These are phyloP conservation scores for Psidium friedrichsthalianum DNA, from an alignment of 345 rosid genomes.

Conservation along the genomic window DNA sequence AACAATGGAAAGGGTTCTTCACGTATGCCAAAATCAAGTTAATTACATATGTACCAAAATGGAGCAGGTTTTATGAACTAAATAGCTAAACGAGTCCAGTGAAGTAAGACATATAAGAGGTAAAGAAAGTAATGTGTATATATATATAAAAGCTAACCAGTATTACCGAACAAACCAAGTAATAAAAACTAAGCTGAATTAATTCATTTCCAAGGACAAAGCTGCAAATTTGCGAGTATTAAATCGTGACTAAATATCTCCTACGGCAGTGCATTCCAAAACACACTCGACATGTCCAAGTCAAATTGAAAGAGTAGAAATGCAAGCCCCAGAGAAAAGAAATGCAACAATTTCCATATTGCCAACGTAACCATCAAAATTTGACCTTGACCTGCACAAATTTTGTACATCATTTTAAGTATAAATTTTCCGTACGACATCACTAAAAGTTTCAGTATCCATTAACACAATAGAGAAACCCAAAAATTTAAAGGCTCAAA, in stretches of 20 bases:
- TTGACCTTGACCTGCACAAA: not conserved
- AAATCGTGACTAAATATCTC: not conserved
- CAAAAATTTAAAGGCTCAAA: not conserved
- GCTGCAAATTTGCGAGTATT: not conserved
- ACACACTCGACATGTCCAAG: not conserved
- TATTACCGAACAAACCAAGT: not conserved
- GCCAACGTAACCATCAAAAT: not conserved
- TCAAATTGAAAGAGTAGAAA: not conserved
- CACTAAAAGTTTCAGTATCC: not conserved
- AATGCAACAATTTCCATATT: not conserved
- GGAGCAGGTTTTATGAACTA: not conserved
- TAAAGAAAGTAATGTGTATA: not conserved
- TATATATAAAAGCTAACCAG: not conserved
- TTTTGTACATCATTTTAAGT: not conserved
- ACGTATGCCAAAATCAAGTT: not conserved
- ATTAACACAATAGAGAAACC: not conserved
- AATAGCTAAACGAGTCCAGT: not conserved
- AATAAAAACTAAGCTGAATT: not conserved
- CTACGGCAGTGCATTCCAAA: not conserved
- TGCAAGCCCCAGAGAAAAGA: not conserved
- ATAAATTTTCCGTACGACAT: not conserved
- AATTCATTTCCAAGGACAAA: not conserved
- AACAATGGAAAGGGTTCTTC: not conserved
- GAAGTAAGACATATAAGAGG: not conserved
- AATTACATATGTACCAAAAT: not conserved